These are phyloP conservation scores for Fusarium nurragi DNA, from an alignment of 2,329 filamentous ascomycete genomes.

Conservation along the genomic window DNA sequence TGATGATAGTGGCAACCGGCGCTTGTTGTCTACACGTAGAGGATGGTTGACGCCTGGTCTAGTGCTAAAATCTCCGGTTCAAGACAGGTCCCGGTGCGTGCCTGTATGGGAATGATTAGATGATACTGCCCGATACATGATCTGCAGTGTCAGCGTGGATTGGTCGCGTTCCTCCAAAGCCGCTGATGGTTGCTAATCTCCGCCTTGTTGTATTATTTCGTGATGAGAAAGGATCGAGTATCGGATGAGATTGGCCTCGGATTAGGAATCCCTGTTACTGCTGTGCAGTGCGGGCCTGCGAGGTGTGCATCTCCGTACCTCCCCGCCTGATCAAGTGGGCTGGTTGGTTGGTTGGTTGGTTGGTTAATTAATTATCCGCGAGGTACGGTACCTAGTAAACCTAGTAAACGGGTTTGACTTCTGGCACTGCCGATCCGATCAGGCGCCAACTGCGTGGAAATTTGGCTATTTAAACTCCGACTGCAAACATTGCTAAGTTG, in stretches of 20 bases:
- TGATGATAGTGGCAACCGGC: slow-evolving; percentile 7
- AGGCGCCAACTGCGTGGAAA: slow-evolving; percentile 20
- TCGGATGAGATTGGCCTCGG: slow-evolving; percentile 5
- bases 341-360: neutral
- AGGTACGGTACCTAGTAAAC: too few species aligned
- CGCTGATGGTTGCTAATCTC: neutral
- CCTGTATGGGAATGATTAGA: slow-evolving; percentile 16
- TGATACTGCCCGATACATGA: slow-evolving; percentile 30
- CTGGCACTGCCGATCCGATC: slow-evolving; percentile 39
- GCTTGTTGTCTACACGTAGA: slow-evolving; percentile 26
- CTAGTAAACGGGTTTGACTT: slow-evolving; percentile 26
- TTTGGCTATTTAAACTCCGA: neutral
- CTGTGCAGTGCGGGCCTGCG: neutral
- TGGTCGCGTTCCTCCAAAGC: neutral
- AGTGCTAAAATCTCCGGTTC: slow-evolving; percentile 28
- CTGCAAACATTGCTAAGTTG: too few species aligned
- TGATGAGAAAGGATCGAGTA: neutral
- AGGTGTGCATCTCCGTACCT: slow-evolving; percentile 14
- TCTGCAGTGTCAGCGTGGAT: slow-evolving; percentile 27
- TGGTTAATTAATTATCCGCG: slow-evolving; percentile 14
- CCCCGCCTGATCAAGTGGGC: slow-evolving; percentile 23
- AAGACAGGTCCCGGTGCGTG: slow-evolving; percentile 3
- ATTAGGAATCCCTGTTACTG: slow-evolving; percentile 5
- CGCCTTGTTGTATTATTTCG: neutral
- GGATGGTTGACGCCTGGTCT: slow-evolving; percentile 18